Percentiles rank a stretch among this genome's conserved stretches.
Conservation (phyloP, 2,329 filamentous ascomycete genomes). For the Penicillium sp. region DNA sequence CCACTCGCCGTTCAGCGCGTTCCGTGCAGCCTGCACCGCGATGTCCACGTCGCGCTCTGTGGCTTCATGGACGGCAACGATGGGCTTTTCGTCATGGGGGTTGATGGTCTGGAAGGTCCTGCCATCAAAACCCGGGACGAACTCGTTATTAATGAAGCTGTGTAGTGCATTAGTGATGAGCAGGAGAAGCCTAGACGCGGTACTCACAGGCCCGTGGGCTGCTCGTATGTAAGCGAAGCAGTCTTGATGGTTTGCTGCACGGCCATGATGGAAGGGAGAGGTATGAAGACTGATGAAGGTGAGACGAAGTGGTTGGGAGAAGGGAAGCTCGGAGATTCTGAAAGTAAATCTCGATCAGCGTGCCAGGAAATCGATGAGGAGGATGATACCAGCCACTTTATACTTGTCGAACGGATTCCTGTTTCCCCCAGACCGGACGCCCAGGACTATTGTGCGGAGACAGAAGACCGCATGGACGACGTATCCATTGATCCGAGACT, state of each 20-base stretch:
- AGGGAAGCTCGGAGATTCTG: too few relatives aligned
- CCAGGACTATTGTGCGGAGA: too few relatives aligned
- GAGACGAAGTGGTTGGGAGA: too few relatives aligned
- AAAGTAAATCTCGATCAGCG: too few relatives aligned
- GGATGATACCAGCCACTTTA: too few relatives aligned
- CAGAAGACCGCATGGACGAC: too few relatives aligned
- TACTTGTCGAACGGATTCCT: too few relatives aligned
- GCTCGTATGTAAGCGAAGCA: slow-evolving; percentile 28
- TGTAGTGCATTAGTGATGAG: background rate
- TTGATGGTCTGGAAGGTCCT: slow-evolving; percentile 4
- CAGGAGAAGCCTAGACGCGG: too few relatives aligned
- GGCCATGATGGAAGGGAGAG: slow-evolving; percentile 3
- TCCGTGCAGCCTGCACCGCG: background rate
- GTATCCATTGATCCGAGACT: too few relatives aligned
- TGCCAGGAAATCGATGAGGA: too few relatives aligned
- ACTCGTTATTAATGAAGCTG: slow-evolving; percentile 3
- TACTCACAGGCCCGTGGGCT: slow-evolving; percentile 31
- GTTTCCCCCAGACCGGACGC: too few relatives aligned
- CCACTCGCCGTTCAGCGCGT: background rate
- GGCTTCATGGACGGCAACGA: background rate
- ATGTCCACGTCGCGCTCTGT: background rate
- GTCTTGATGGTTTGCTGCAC: slow-evolving; percentile 26
- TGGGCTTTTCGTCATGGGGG: slow-evolving; percentile 1
- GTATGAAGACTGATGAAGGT: background rate
- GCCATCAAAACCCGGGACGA: slow-evolving; percentile 1